These are phyloP conservation scores for Debaryomyces coudertii DNA, from an alignment of 1,139 yeast genomes.

Conservation along the genomic window DNA sequence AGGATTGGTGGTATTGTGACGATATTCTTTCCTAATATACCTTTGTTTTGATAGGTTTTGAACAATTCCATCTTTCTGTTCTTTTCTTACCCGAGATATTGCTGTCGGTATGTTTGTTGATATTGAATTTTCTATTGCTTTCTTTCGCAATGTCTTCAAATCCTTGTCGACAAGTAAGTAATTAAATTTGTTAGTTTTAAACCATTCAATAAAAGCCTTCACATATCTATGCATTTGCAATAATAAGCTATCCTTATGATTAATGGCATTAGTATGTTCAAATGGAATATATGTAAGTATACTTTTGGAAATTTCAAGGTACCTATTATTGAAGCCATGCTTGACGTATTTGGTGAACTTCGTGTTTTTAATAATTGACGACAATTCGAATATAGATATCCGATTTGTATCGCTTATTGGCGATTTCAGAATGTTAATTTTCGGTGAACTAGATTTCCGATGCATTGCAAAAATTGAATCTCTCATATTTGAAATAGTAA, in stretches of 20 bases:
- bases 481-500: conserved; percentile 7
- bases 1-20: conserved; percentile 4
- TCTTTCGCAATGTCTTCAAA: not conserved
- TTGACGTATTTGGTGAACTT: not conserved
- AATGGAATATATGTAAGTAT: not conserved
- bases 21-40: conserved; percentile 17
- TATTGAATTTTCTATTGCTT: not conserved
- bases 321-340: conserved; percentile 11
- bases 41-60: conserved; percentile 4
- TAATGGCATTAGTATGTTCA: not conserved
- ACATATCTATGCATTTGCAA: conserved; percentile 2
- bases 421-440: not conserved
- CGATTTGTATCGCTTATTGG: not conserved
- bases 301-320: conserved; percentile 8
- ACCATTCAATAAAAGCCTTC: conserved; percentile 23
- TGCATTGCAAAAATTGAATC: conserved; percentile 7
- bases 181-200: conserved; percentile 24
- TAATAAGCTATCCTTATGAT: not conserved
- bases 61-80: not conserved
- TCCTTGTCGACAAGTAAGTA: conserved; percentile 19
- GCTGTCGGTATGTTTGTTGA: too few relatives aligned
- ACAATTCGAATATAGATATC: conserved; percentile 2
- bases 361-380: conserved; percentile 1
- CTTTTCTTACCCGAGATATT: not conserved
- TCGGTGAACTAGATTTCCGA: not conserved